These are phyloP conservation scores for Pulveroboletus sp. DNA, from an alignment of 768 basidiomycete species.

Conservation along the genomic window DNA sequence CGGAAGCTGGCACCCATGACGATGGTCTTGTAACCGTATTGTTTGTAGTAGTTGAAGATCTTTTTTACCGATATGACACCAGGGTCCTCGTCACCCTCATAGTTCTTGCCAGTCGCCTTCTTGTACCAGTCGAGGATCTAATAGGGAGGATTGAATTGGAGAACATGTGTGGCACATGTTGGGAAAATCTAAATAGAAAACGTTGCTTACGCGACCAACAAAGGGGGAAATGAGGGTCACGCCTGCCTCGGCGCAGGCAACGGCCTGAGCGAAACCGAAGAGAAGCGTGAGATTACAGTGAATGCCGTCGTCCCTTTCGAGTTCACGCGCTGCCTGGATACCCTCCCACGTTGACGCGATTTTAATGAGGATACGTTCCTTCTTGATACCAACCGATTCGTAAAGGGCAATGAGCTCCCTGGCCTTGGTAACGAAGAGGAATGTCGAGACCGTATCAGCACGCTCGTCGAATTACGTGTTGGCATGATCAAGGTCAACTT, in stretches of 20 bases:
- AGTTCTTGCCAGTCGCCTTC: constrained; percentile 80
- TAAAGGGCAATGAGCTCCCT: constrained; percentile 91
- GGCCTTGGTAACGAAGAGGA: constrained; percentile 40
- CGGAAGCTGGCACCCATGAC: constrained; percentile 99
- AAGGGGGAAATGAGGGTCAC: constrained; percentile 99
- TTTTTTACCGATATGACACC: constrained; percentile 93
- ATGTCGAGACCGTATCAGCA: constrained; percentile 2
- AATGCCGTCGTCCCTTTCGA: constrained; percentile 88
- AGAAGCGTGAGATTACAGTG: constrained; percentile 99
- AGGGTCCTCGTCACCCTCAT: constrained; percentile 89
- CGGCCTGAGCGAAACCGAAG: constrained; percentile 98
- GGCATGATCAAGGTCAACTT: constrained; percentile 15
- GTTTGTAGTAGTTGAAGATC: constrained; percentile 99
- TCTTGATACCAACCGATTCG: constrained; percentile 86
- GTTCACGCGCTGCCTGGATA: constrained; percentile 96
- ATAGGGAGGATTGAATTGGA: constrained; percentile 8
- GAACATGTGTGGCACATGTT: constrained; percentile 6
- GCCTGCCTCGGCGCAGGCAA: constrained; percentile 97
- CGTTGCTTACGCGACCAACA: constrained; percentile 80
- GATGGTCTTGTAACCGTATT: constrained; percentile 96
- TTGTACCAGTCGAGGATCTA: constrained; percentile 99
- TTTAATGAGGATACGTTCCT: constrained; percentile 97
- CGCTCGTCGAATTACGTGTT: constrained; percentile 21
- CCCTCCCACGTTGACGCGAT: constrained; percentile 99
- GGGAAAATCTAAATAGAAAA: constrained; percentile 16